Evolutionary conservation across 208 protist genomes (phyloP).

Genomic region (Trypanosoma congolense): DNA sequence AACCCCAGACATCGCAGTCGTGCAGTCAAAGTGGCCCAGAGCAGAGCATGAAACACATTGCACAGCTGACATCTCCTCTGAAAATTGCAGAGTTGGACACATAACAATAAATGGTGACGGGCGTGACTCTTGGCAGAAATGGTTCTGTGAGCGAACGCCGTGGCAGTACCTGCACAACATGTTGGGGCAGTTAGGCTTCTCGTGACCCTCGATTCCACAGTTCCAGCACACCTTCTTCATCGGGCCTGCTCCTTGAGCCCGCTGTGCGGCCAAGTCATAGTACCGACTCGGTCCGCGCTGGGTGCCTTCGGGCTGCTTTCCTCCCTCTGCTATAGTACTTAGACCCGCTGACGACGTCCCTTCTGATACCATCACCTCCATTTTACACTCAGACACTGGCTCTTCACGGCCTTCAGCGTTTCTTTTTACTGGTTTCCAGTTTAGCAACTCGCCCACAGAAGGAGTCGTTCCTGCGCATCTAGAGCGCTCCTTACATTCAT

Average conservation of each 20-base stretch:
- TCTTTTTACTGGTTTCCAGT: neutral
- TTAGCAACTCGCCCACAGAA: neutral
- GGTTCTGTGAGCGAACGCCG: constrained; percentile 28
- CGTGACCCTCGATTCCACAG: constrained; percentile 71
- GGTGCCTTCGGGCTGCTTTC: neutral
- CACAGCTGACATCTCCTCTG: constrained; percentile 38
- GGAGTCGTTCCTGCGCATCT: constrained; percentile 22
- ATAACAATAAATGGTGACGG: constrained; percentile 53
- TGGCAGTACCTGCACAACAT: constrained; percentile 67
- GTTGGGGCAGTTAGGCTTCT: constrained; percentile 81
- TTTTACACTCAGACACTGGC: neutral
- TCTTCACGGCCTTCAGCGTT: constrained; percentile 3
- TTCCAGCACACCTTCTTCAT: constrained; percentile 75
- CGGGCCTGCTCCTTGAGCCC: constrained; percentile 16
- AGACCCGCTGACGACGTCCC: too few relatives aligned
- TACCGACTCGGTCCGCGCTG: constrained; percentile 36
- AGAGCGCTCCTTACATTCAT: constrained; percentile 37
- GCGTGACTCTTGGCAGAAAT: constrained; percentile 22
- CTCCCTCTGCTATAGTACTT: too few relatives aligned
- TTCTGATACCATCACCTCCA: neutral
- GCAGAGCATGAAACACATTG: constrained; percentile 54
- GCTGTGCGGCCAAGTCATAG: constrained; percentile 49
- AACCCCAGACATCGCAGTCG: neutral
- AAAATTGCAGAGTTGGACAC: constrained; percentile 17
- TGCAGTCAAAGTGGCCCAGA: constrained; percentile 72